phyloP scores from a whole-genome alignment of 139 green algal species.

The Coelastrella sp. region DNA sequence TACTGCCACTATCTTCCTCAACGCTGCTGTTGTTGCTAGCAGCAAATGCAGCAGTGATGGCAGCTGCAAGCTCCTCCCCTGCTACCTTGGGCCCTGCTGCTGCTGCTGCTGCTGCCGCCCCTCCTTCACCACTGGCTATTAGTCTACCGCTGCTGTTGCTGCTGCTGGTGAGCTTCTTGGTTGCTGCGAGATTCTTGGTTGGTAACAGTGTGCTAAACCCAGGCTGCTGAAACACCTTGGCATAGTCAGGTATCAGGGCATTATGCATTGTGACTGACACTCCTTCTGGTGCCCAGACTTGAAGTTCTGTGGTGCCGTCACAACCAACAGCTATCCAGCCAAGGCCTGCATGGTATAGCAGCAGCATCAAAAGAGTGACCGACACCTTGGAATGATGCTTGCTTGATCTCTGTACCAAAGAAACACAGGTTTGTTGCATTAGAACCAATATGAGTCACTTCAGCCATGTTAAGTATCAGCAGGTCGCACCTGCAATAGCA shows the following conservation, averaged over 20 bases:
- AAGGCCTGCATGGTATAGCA: constrained; percentile 67
- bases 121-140: not conserved
- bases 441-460: too few species aligned
- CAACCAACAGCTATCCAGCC: constrained; percentile 93
- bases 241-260: constrained; percentile 88
- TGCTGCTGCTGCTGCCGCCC: not conserved
- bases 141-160: not conserved
- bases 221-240: constrained; percentile 79
- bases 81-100: not conserved
- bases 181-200: not conserved
- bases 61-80: not conserved
- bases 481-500: constrained; percentile 32
- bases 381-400: too few species aligned
- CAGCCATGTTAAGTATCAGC: too few species aligned
- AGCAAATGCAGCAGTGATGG: not conserved
- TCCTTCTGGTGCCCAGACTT: constrained; percentile 84
- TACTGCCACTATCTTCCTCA: not conserved
- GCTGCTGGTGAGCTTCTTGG: not conserved
- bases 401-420: too few species aligned
- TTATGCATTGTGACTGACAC: constrained; percentile 87
- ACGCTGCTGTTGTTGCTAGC: not conserved
- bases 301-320: constrained; percentile 75
- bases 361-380: too few species aligned
- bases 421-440: too few species aligned
- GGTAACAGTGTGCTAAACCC: constrained; percentile 78